Evolutionary conservation across 306 rosid genomes (phyloP), one percentile per base, ranked within the genome.

Genomic region (Pueraria montana): DNA sequence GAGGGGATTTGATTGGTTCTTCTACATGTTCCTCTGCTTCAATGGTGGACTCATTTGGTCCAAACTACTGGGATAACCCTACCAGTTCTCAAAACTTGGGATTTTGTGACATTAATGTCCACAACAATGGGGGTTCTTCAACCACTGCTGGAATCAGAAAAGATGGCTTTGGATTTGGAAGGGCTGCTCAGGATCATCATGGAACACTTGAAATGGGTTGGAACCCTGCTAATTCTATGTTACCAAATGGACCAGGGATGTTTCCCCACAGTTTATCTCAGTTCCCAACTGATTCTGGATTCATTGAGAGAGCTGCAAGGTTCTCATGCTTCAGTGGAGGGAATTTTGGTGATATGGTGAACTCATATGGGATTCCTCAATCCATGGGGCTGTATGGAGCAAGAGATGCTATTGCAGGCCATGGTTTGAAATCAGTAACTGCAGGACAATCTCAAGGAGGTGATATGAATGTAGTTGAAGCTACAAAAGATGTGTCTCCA

Each of bases 271-370:
- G 86, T 90, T 86, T 94, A 49, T 91, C 98, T 82, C 98, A 96
- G 86, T 85, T 93, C 79, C 99, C 98, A 34, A 78, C 94, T 43
- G 98, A 96, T 83, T 91, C 98, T 24, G 97, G 88, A 7, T 94
- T 94, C 84, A 91, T 96, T 8, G 99, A 96, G 87, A 89, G 97
- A 24, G 99, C 99, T 17, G 97, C 95, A 4, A 85, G 97, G 77
- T 90, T 94, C 55, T 92, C 98, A 3, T 94, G 97, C 89, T 96
- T 96, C 69, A 76, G 61, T 80, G 92, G 89, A 52, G 97, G 98
- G 72, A 89, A 74, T 86, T 88, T 91, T 20, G 80, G 82, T 50
- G 96, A 89, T 14, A 83, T 85, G 85, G 78, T 84, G 43, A 87
- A 86, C 88, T 79, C 95, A 23, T 96, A 89, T 73, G 87, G 77